Conservation (phyloP, 352 stramenopile genomes). For the Globisporangium polare region DNA sequence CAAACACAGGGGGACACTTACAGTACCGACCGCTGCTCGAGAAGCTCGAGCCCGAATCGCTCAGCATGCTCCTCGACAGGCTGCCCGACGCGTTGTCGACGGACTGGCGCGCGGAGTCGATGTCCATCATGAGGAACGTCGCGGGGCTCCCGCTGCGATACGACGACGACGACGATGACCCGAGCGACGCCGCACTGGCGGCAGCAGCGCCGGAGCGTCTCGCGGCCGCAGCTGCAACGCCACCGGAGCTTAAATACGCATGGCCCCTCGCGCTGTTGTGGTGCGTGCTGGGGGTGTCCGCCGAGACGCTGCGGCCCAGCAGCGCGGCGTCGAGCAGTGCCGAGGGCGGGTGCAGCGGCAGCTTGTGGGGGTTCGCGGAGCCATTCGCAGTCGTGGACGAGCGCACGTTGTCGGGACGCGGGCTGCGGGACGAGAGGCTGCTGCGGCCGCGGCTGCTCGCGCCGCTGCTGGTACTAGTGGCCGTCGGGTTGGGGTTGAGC, state of each 20-base stretch:
- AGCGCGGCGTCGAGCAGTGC: conserved; percentile 23
- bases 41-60: conserved; percentile 22
- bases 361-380: neutral
- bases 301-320: conserved; percentile 34
- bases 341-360: conserved; percentile 1
- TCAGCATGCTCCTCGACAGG: conserved; percentile 44
- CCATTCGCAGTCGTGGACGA: neutral
- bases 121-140: conserved; percentile 53
- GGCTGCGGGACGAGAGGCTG: conserved; percentile 1
- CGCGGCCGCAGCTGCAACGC: conserved; percentile 18
- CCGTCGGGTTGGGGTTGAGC: neutral
- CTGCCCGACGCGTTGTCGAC: conserved; percentile 29
- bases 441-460: neutral
- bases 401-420: neutral
- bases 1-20: conserved; percentile 19
- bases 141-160: conserved; percentile 12
- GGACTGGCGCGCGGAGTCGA: conserved; percentile 37
- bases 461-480: neutral
- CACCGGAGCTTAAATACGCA: conserved; percentile 17
- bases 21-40: conserved; percentile 39
- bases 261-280: conserved; percentile 31
- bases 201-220: conserved; percentile 12
- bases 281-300: conserved; percentile 19
- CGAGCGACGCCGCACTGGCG: neutral
- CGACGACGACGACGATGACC: neutral